Base-by-base conservation (phyloP, 78 protist genomes). In the Emiliania huxleyi region DNA sequence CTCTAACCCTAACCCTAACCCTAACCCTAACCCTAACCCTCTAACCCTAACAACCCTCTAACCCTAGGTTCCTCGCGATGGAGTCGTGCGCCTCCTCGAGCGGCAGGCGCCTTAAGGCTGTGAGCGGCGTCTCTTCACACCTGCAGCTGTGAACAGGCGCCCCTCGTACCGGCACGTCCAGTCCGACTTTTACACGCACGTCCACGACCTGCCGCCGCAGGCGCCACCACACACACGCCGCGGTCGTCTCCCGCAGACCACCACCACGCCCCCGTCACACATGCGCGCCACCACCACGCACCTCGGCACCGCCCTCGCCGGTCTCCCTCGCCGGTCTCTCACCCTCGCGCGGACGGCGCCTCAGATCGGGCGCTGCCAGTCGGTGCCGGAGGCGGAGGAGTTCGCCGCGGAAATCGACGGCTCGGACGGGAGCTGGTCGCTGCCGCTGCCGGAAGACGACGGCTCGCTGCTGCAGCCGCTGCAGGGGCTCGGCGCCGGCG, bases 131-230 rank as follows among this genome's bases (percentile, higher is more conserved):
- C n/a, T n/a, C n/a, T n/a, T n/a, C n/a, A n/a, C n/a, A n/a, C n/a
- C n/a, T n/a, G n/a, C n/a, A n/a, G n/a, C n/a, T n/a, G n/a, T n/a
- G n/a, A n/a, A n/a, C n/a, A 55, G 2, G 8, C 4, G 48, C 33
- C 85, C 92, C 55, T 69, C 38, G 15, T 91, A 52, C 45, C 35
- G n/a, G 1, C 26, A 83, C 55, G 75, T 91, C 42, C 46, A 44
- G 73, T 45, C 87, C 23, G 93, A 91, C 49, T 91, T 33, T 73
- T 91, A 91, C 93, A 75, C 93, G 21, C 93, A 91, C 93, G 33
- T 15, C 6, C 93, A 91, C 73, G 93, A 73, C 88, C 49, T 91
- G 44, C 93, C 93, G 26, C 93, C 93, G 35, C 91, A 87, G 90
- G 5, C 40, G 4, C 83, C 40, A 15, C 37, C n/a, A n/a, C 37